phyloP scores from a whole-genome alignment of 306 rosid species.

The Vigna angularis region DNA sequence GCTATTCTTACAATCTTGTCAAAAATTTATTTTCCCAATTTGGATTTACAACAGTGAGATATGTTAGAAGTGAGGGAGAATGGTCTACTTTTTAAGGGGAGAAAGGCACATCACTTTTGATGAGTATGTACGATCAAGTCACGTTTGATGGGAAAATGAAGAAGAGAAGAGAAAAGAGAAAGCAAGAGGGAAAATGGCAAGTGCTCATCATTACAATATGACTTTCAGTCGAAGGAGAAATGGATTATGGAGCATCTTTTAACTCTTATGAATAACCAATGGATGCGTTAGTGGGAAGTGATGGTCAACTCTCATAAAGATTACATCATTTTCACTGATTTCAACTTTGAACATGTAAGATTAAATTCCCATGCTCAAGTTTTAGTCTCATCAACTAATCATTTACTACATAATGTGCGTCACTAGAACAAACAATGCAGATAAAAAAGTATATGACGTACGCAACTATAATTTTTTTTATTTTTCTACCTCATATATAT shows the following conservation, averaged over 20 bases:
- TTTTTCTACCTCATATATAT: too few relatives aligned
- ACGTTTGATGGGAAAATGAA: constrained; percentile 22
- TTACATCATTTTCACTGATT: constrained; percentile 43
- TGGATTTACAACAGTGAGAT: constrained; percentile 36
- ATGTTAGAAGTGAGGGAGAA: constrained; percentile 38
- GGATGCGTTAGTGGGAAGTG: constrained; percentile 36
- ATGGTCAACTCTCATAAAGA: constrained; percentile 41
- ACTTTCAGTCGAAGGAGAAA: constrained; percentile 19
- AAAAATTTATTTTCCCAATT: constrained; percentile 34
- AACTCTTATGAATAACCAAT: constrained; percentile 28
- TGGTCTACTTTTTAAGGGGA: not conserved
- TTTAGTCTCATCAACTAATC: constrained; percentile 1
- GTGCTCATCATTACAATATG: constrained; percentile 18
- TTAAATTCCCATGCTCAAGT: constrained; percentile 22
- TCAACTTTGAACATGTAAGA: not conserved
- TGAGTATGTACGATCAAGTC: not conserved
- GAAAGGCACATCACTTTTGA: constrained; percentile 23
- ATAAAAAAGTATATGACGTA: not conserved
- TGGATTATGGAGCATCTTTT: too few relatives aligned
- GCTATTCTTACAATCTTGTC: constrained; percentile 20
- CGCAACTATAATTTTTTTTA: not conserved
- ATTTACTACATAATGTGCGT: not conserved
- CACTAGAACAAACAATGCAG: too few relatives aligned
- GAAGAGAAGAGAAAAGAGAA: not conserved
- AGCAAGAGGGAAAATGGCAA: not conserved